Base-by-base conservation (phyloP, 768 basidiomycete species). In the Mycena alexandri region DNA sequence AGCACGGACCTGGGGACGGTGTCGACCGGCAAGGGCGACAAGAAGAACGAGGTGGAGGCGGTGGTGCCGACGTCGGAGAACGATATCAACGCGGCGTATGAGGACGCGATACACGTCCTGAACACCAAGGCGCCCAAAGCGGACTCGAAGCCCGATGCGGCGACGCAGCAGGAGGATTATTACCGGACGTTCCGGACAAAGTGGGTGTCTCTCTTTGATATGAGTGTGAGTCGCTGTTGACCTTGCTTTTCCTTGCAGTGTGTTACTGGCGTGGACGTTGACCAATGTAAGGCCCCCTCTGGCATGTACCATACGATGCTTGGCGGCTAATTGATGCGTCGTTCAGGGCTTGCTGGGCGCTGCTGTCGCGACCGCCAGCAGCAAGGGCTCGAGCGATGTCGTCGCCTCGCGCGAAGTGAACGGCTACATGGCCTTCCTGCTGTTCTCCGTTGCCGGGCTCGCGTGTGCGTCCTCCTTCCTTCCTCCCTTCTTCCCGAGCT, bases 181-280 rank as follows among this genome's bases (percentile, higher is more conserved):
- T 96, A 96, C 77, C 84, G 92, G 70, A 87, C 86, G 9, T 96
- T 98, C 79, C 85, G 97, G 68, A 99, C 97, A 2, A 97, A 97
- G 93, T 93, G 76, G 56, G 85, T 81, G 58, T 66, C 58, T 61
- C 60, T 55, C 54, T 8, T 14, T n/a, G n/a, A n/a, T n/a, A n/a
- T n/a, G n/a, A n/a, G n/a, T n/a, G n/a, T n/a, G n/a, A n/a, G n/a
- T n/a, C n/a, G n/a, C n/a, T n/a, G 47, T 63, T 75, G 66, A 75
- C 61, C 33, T 34, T 12, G 10, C 56, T 52, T 52, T 53, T 65
- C 36, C 69, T 67, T 33, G 33, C 63, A 79, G 79, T 70, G 79
- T 79, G 71, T 77, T 98, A 71, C 81, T 98, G 67, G 87, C 90
- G 9, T 99, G 96, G 95, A 93, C 92, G 11, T 79, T 98, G 75